A percentile compares a stretch with the other conserved stretches of the same genome.
Conservation (phyloP, 2,329 filamentous ascomycete genomes). For the Phoma sp. region DNA sequence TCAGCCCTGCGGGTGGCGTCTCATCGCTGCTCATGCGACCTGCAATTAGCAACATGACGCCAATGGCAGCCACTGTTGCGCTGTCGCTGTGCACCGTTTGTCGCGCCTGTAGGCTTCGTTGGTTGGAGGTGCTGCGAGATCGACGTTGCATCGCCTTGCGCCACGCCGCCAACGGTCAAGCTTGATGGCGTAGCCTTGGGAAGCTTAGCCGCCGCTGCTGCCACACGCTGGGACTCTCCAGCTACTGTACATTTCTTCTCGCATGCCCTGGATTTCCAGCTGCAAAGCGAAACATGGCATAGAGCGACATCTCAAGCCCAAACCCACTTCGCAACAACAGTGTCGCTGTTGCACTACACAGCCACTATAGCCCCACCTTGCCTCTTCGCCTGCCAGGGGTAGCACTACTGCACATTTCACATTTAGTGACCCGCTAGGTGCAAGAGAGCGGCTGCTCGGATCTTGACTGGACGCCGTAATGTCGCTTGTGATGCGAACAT, state of each 20-base stretch:
- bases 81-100: not conserved
- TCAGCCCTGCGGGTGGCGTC: constrained; percentile 11
- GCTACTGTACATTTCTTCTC: not conserved
- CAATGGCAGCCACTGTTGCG: not conserved
- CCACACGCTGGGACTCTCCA: not conserved
- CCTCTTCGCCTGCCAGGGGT: not conserved
- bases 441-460: not conserved
- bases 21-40: constrained; percentile 10
- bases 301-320: not conserved
- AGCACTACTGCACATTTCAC: not conserved
- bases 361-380: constrained; percentile 10
- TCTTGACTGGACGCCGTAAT: not conserved
- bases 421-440: not conserved
- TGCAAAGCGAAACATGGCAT: not conserved
- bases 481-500: too few species aligned
- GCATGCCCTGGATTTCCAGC: not conserved
- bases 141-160: constrained; percentile 5
- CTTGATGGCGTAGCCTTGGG: constrained; percentile 5
- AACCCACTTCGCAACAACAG: not conserved
- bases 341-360: constrained; percentile 1
- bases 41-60: constrained; percentile 4
- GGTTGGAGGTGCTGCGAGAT: constrained; percentile 7
- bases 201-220: constrained; percentile 12
- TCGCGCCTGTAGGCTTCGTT: constrained; percentile 2
- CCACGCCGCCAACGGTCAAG: constrained; percentile 8